Evolutionary conservation across 2,329 filamentous ascomycete species (phyloP), one percentile per base, ranked within the genome.

Genomic region (Penicillium sp.): DNA sequence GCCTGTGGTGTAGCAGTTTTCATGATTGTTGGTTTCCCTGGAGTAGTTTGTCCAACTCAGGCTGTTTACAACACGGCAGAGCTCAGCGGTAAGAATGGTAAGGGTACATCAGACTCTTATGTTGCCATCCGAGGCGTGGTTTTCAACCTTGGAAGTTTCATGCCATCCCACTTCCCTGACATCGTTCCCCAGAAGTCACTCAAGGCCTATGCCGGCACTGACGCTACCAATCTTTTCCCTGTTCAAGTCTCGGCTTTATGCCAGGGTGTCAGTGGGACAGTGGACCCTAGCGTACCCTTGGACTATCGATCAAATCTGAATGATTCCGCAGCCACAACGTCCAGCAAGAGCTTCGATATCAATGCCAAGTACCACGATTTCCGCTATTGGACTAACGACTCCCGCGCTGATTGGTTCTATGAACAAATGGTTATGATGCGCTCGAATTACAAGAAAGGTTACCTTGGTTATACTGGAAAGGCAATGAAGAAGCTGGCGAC

Each of bases 171-270:
- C 72, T 96, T 96, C 71, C 92, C 91, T 0, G 81, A 78, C 16
- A 86, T 84, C 60, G 81, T 84, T 43, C 84, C 84, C 0, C 68
- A 80, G 34, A 85, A 85, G 61, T 76, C 81, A 8, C 76, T 97
- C 46, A 79, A 88, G 61, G 88, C 89, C 66, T 99, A 97, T 66
- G 92, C 89, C 47, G 94, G 94, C 52, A 78, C 85, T 43, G 95
- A 99, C 69, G 87, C 92, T n/a, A 95, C 90, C 23, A 80, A 84
- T 39, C 82, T 99, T 11, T 99, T 99, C 78, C 94, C 95, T 0
- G 82, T 99, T 0, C 94, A 99, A 72, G 93, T 99, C 16, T 95
- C 89, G 5, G 92, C 93, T 43, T 82, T 99, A 38, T 99, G 94
- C 75, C 84, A 89, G 58, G 94, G 93, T 57, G 84, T 83, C 33